Evolutionary conservation across 1,284 basidiomycete species (phyloP).

Genomic region (Tilletiaria anomala): DNA sequence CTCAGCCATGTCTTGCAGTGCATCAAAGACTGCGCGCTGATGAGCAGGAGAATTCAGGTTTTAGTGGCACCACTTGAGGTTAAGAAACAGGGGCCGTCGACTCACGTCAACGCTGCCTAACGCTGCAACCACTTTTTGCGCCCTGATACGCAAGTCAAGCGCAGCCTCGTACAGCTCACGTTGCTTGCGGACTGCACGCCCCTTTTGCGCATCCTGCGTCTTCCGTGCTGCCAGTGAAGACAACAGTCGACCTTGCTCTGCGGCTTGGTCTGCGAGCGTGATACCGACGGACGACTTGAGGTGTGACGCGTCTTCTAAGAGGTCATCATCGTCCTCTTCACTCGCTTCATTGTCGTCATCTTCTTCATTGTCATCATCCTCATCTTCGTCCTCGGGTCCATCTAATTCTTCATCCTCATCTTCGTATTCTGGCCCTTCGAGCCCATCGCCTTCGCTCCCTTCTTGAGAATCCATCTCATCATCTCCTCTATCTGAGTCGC

Average conservation of each 20-base stretch:
- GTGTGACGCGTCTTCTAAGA: too few relatives aligned
- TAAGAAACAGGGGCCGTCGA: not conserved
- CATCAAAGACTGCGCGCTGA: not conserved
- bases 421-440: too few relatives aligned
- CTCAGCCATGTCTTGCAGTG: not conserved
- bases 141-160: constrained; percentile 26
- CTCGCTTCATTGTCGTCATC: not conserved
- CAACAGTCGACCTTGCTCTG: not conserved
- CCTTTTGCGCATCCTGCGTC: not conserved
- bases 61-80: not conserved
- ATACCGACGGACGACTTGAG: too few relatives aligned
- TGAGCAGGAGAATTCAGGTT: not conserved
- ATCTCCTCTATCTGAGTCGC: too few relatives aligned
- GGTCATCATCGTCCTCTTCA: not conserved
- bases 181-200: not conserved
- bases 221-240: not conserved
- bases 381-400: not conserved
- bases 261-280: not conserved
- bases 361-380: not conserved
- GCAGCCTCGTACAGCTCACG: not conserved
- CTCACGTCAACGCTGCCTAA: constrained; percentile 4
- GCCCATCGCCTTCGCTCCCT: too few relatives aligned
- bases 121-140: constrained; percentile 10
- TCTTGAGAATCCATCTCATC: too few relatives aligned
- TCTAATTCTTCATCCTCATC: too few relatives aligned